phyloP scores from a whole-genome alignment of 2,329 filamentous ascomycete genomes.

The Chaetomiaceae sp. region DNA sequence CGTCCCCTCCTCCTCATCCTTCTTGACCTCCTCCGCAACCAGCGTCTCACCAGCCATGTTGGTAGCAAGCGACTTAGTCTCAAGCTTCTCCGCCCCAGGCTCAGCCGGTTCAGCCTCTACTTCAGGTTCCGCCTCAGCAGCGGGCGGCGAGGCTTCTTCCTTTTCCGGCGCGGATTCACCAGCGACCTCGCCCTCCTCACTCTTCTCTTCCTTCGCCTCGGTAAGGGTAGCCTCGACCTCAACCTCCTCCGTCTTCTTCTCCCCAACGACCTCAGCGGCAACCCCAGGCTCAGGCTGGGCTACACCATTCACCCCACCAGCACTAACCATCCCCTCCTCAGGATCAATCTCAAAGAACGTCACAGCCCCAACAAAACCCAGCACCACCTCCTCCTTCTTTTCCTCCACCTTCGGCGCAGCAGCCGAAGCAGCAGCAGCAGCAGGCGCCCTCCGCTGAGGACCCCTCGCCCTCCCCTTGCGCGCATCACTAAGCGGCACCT shows the following conservation, averaged over 20 bases:
- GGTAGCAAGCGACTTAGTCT: conserved; percentile 36
- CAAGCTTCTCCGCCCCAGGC: conserved; percentile 11
- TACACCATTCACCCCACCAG: conserved; percentile 25
- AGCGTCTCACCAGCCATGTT: conserved; percentile 44
- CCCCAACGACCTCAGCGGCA: neutral
- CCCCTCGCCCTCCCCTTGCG: conserved; percentile 87
- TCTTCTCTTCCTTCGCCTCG: neutral
- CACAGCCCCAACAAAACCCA: conserved; percentile 45
- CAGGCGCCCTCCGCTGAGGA: conserved; percentile 55
- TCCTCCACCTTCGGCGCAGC: conserved; percentile 27
- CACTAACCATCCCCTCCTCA: conserved; percentile 43
- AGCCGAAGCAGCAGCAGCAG: conserved; percentile 29
- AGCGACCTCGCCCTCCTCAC: neutral
- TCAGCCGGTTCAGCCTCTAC: conserved; percentile 15
- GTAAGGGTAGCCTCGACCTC: neutral
- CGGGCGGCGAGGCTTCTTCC: neutral
- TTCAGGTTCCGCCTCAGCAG: neutral
- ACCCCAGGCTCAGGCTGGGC: conserved; percentile 7
- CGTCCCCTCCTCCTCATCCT: conserved; percentile 22
- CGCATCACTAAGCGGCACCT: conserved; percentile 79
- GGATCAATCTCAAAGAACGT: conserved; percentile 51
- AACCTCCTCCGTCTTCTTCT: neutral
- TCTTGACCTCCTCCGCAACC: conserved; percentile 36
- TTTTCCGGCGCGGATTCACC: neutral
- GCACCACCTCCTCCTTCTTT: conserved; percentile 35